Base-by-base conservation (phyloP, 1,139 yeast genomes). In the Yamadazyma triangularis region DNA sequence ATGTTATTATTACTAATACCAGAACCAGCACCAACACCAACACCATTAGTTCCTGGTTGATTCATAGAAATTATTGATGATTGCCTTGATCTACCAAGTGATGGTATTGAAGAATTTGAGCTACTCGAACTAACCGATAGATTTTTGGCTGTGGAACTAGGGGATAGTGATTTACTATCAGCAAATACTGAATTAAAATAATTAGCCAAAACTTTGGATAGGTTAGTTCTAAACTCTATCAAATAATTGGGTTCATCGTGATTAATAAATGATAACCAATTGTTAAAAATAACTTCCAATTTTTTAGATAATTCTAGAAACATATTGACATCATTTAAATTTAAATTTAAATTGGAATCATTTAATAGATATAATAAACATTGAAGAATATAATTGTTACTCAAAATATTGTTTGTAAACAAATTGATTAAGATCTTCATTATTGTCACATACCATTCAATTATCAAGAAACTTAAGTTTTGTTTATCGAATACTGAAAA, bases 401-500 rank as follows among this genome's bases (percentile, higher is more conserved):
- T 42, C 24, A 48, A 43, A 16, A n/a, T 16, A 25, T 33, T 45
- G 27, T 45, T 40, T 32, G 46, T 41, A 33, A 42, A 40, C 38
- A 52, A 45, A 26, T 47, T 48, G 13, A 58, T 44, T 30, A 65
- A 47, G 2, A 60, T 40, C 41, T 64, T 64, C 29, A 55, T 50
- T 48, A 63, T 51, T 2, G 65, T 54, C 25, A 65, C 39, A 40
- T 60, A 64, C 72, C 72, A 66, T 36, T 64, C 69, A 26, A 63
- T 44, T 2, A 65, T 35, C 21, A 64, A 48, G 13, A 40, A 32
- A 31, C 42, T 45, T 20, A 58, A 36, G 24, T 44, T 47, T 13
- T 32, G 32, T 25, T 38, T 38, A 21, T 24, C 12, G 15, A 38
- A 29, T 8, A 24, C 14, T 8, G 32, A 28, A 9, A 33, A 26